Base-by-base conservation (phyloP, 2,329 filamentous ascomycete species). In the Pezicula radicicola region DNA sequence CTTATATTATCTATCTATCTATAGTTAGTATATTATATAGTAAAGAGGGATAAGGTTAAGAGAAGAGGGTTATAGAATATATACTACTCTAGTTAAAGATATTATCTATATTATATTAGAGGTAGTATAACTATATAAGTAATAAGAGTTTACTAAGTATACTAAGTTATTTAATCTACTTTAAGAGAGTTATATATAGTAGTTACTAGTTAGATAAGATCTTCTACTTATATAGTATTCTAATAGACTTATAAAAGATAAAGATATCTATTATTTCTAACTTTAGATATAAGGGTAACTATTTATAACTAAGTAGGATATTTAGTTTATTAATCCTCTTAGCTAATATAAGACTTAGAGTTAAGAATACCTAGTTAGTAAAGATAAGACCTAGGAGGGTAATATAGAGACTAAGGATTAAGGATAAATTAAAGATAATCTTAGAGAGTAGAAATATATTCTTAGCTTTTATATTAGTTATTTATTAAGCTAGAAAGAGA, bases 331-430 rank as follows among this genome's bases (percentile, higher is more conserved):
- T 60, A 8, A 67, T 35, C 15, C 49, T 15, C 15, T 59, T 25
- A 9, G 55, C 53, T n/a, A 50, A 63, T 40, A 41, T 63, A 21
- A 67, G 57, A 50, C 45, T 62, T 6, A 46, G 50, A 9, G 61
- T 60, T 7, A 49, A 16, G 46, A 66, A 67, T 1, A 58, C 60
- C 45, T 53, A 45, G 48, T 66, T 50, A 16, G 55, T 49, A 54
- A 67, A 64, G 35, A 65, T 54, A 40, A 66, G 63, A 18, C 63
- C 60, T 12, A 70, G 51, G 30, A 72, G 60, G 48, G 64, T 67
- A 15, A 68, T 48, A 55, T 73, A 57, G 5, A 59, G 62, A 54
- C 65, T 73, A 18, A 73, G 63, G 9, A 70, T 56, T 15, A 74
- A 57, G 6, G 60, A 70, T 2, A 52, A 61, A 54, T 70, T 54